phyloP scores from a whole-genome alignment of 2,329 filamentous ascomycete species.

The Thielaviopsis ethacetica region DNA sequence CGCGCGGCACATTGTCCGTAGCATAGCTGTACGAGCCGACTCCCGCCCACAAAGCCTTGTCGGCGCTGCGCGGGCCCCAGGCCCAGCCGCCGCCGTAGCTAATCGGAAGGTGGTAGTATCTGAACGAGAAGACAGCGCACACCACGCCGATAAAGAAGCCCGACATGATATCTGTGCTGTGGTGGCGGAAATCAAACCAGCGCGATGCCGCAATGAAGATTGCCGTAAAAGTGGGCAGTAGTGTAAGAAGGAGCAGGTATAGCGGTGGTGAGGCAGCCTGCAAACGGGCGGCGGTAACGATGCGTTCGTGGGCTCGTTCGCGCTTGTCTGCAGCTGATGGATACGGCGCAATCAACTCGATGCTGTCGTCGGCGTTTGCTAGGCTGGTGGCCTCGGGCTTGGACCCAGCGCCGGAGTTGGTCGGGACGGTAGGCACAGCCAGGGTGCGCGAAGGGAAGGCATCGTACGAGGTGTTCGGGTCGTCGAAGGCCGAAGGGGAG shows the following conservation, averaged over 20 bases:
- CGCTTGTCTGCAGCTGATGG: constrained; percentile 20
- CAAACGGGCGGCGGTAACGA: constrained; percentile 40
- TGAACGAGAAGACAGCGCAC: constrained; percentile 58
- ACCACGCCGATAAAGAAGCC: constrained; percentile 65
- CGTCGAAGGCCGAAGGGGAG: constrained; percentile 28
- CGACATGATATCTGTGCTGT: constrained; percentile 81
- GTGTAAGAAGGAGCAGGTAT: constrained; percentile 54
- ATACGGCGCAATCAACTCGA: constrained; percentile 47
- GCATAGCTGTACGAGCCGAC: constrained; percentile 45
- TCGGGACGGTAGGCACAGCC: background rate
- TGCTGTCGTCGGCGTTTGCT: constrained; percentile 31
- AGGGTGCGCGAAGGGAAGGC: constrained; percentile 59
- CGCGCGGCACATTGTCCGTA: constrained; percentile 21
- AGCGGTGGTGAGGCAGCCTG: constrained; percentile 71
- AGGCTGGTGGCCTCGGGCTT: constrained; percentile 11
- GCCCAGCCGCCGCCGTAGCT: constrained; percentile 70
- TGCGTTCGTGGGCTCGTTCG: constrained; percentile 19
- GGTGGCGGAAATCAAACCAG: constrained; percentile 78
- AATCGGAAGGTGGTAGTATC: constrained; percentile 51
- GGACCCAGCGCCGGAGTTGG: constrained; percentile 24
- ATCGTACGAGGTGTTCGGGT: constrained; percentile 29
- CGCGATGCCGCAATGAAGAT: constrained; percentile 74
- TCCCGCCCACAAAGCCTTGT: constrained; percentile 65
- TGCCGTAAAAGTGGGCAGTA: constrained; percentile 57
- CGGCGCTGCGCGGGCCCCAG: constrained; percentile 61